Evolutionary conservation across 805 yeast species (phyloP).

Genomic region (Candida ortonii): DNA sequence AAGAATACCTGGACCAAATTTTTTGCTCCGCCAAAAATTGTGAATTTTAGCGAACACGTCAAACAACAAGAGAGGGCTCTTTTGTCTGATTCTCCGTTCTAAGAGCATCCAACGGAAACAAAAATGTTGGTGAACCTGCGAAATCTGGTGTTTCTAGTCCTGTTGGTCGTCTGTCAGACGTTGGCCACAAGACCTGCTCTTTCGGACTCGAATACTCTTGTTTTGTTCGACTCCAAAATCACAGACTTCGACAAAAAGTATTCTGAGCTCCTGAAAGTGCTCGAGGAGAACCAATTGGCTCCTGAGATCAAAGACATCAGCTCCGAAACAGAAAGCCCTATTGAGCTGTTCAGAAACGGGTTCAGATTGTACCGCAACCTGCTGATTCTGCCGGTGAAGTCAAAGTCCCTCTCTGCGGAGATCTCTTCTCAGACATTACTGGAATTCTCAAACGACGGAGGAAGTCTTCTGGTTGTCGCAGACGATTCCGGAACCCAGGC

Average conservation of each 20-base stretch:
- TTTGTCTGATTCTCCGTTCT: no score
- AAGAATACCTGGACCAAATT: no score
- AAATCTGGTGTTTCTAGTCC: constrained; percentile 5
- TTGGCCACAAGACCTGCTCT: constrained; percentile 19
- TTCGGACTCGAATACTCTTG: constrained; percentile 21
- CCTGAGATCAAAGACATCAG: constrained; percentile 27
- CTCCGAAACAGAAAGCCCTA: constrained; percentile 8
- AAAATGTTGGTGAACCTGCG: constrained; percentile 13
- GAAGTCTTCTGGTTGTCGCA: constrained; percentile 68
- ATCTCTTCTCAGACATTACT: constrained; percentile 51
- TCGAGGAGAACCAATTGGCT: constrained; percentile 15
- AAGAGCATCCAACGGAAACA: no score
- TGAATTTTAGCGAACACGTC: no score
- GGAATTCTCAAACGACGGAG: constrained; percentile 62
- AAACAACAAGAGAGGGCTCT: no score
- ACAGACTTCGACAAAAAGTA: constrained; percentile 20
- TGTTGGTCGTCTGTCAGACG: constrained; percentile 12
- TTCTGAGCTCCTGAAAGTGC: constrained; percentile 22
- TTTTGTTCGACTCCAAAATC: constrained; percentile 22
- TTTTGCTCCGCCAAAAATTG: no score
- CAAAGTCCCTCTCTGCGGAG: constrained; percentile 38
- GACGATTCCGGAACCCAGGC: constrained; percentile 53
- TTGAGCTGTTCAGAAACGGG: constrained; percentile 39
- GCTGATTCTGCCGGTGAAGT: constrained; percentile 56
- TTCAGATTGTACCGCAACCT: constrained; percentile 51